Evolutionary conservation across 2,329 filamentous ascomycete species (phyloP), one percentile per base, ranked within the genome.

Genomic region (Fusarium sp.): DNA sequence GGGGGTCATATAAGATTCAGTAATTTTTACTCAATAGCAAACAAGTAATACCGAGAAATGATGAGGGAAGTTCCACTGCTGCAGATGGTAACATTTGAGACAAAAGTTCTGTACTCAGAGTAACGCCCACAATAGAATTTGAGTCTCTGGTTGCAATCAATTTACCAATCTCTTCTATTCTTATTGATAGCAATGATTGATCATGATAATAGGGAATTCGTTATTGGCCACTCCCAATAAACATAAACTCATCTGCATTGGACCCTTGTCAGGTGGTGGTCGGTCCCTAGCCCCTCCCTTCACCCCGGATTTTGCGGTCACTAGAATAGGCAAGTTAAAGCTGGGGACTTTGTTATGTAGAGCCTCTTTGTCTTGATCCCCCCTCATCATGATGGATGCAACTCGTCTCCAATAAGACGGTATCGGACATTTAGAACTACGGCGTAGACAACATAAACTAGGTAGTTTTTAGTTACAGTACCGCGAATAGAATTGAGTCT

Each of bases 291-390:
- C 53, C 69, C 25, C 25, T 27, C 25, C 61, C 59, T 63, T 63
- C 59, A 68, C 61, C 62, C 62, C 59, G 62, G 68, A 62, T 63
- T 65, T 59, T 73, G 71, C 47, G 63, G 63, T 50, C 64, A 63
- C 38, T 27, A 16, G 24, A 52, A 52, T 18, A 27, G 38, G 32
- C 15, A 38, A 34, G 49, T 38, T 14, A 32, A 40, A 22, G 32
- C 24, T 8, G 49, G 29, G 24, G n/a, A n/a, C 9, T 10, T n/a
- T 38, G 18, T 20, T 52, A 25, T 25, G 25, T 25, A 10, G 49
- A 40, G 49, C 49, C 22, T 52, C 49, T 24, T 50, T 34, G 22
- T 27, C 18, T 16, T 9, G 9, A 20, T 52, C 24, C 49, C 49
- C 47, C 65, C 62, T 72, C 49, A 50, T 74, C 56, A 66, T 66